Evolutionary conservation across 108 stramenopile species (phyloP), one percentile per base, ranked within the genome.

Genomic region (Thalassiosira profunda): DNA sequence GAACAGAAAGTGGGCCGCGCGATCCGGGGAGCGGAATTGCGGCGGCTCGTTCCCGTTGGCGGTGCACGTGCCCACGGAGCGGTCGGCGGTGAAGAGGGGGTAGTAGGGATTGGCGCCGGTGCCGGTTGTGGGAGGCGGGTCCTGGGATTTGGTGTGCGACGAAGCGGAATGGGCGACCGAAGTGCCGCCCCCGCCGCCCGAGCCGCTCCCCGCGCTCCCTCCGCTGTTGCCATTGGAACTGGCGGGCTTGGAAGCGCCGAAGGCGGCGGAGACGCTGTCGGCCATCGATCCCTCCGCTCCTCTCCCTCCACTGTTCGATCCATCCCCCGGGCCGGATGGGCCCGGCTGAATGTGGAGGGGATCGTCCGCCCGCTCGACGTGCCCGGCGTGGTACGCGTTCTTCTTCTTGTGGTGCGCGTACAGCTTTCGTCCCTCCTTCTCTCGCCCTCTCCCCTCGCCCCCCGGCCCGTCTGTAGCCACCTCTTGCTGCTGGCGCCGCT

Each of bases 1-100:
- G 38, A 62, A 76, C 0, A 63, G n/a, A 49, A 46, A 76, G 10
- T 45, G 43, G 5, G 4, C 40, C 2, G 70, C 24, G 2, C 47
- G 25, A 48, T 48, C 28, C 0, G 47, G 28, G 10, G n/a, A 20
- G 18, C 25, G 14, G 14, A 29, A 48, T 29, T 48, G 47, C 24
- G 24, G 25, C 1, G 47, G 47, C 28, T 48, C 47, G 14, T 48
- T 48, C 28, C 47, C 47, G 28, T 48, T 48, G 47, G 24, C 28
- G 47, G 47, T 48, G 4, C 47, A 48, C 12, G 47, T 48, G 25
- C 47, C 47, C 0, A 48, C 47, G 2, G 47, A 48, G 4, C 28
- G 47, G 14, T 48, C 47, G n/a, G 47, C 25, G 24, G 47, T 48
- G 0, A n/a, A 18, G 18, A 48, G 24, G 1, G 47, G 47, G 28